Evolutionary conservation across 441 rosid species (phyloP).

Genomic region (Adansonia gregorii): DNA sequence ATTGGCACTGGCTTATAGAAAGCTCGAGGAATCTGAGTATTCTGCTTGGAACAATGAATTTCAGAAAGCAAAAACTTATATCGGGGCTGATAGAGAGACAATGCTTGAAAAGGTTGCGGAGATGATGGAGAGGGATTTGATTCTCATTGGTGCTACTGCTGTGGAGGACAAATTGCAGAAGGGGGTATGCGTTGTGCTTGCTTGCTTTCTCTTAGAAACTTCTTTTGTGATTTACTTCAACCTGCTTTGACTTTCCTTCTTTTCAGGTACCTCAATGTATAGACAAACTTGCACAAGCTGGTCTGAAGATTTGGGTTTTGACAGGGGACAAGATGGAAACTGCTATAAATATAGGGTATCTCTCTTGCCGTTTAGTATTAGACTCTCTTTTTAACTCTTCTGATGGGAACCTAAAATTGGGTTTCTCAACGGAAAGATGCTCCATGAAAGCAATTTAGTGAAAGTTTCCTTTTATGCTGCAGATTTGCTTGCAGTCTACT

Average conservation of each 20-base stretch:
- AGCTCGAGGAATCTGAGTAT: slow-evolving; percentile 77
- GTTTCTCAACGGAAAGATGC: slow-evolving; percentile 6
- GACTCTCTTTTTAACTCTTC: slow-evolving; percentile 25
- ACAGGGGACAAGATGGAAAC: slow-evolving; percentile 99
- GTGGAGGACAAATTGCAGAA: slow-evolving; percentile 97
- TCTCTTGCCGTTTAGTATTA: slow-evolving; percentile 24
- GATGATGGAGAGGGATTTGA: slow-evolving; percentile 83
- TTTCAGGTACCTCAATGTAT: slow-evolving; percentile 95
- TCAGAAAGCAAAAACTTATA: slow-evolving; percentile 77
- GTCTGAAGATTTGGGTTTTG: slow-evolving; percentile 95
- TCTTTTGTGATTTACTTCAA: slow-evolving; percentile 25
- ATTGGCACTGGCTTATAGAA: slow-evolving; percentile 82
- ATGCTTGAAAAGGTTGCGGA: slow-evolving; percentile 84
- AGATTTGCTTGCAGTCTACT: slow-evolving; percentile 89
- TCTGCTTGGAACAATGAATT: slow-evolving; percentile 81
- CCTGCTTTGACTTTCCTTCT: slow-evolving; percentile 35
- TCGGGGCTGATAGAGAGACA: slow-evolving; percentile 78
- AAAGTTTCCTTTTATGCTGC: slow-evolving; percentile 40
- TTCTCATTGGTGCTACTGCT: slow-evolving; percentile 95
- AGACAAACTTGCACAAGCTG: slow-evolving; percentile 99
- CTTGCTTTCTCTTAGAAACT: slow-evolving; percentile 5
- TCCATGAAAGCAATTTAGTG: slow-evolving; percentile 21
- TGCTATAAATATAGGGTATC: slow-evolving; percentile 96
- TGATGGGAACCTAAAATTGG: slow-evolving; percentile 21
- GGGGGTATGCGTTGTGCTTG: slow-evolving; percentile 61